phyloP scores from a whole-genome alignment of 2,329 filamentous ascomycete species.

The Monilinia fructicola region DNA sequence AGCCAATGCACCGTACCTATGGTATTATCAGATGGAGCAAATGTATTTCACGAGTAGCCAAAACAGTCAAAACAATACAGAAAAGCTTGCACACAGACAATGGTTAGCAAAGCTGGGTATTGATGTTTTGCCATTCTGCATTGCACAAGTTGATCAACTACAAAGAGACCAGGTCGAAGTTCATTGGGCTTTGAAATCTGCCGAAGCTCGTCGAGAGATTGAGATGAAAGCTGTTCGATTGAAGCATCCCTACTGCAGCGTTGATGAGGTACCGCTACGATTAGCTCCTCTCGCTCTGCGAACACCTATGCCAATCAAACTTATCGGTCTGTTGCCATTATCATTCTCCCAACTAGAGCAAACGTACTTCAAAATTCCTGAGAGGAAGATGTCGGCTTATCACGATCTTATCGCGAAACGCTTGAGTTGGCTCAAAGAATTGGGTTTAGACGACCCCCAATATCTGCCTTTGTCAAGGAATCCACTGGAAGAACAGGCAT shows the following conservation, averaged over 20 bases:
- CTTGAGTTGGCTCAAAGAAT: not conserved
- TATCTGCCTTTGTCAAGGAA: not conserved
- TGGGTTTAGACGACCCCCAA: not conserved
- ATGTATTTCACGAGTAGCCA: not conserved
- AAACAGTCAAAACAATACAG: not conserved
- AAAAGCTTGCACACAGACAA: not conserved
- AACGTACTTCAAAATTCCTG: not conserved
- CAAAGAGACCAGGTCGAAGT: conserved; percentile 1
- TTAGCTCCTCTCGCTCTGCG: not conserved
- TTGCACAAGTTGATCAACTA: not conserved
- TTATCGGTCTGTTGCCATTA: not conserved
- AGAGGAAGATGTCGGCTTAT: not conserved
- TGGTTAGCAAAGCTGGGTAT: conserved; percentile 11
- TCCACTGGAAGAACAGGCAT: not conserved
- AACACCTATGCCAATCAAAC: conserved; percentile 2
- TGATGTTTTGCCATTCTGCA: not conserved
- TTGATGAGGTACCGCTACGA: not conserved
- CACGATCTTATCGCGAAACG: conserved; percentile 1
- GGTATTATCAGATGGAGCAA: not conserved
- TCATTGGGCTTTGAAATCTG: conserved; percentile 13
- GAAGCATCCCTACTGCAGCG: not conserved
- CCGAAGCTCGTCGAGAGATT: not conserved
- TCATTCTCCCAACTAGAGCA: not conserved
- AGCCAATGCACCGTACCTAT: not conserved
- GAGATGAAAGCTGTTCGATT: conserved; percentile 7